A percentile compares a stretch with the other conserved stretches of the same genome.
These are phyloP conservation scores for Coccomyxa sp. DNA, from an alignment of 139 green algal species.

Conservation along the genomic window DNA sequence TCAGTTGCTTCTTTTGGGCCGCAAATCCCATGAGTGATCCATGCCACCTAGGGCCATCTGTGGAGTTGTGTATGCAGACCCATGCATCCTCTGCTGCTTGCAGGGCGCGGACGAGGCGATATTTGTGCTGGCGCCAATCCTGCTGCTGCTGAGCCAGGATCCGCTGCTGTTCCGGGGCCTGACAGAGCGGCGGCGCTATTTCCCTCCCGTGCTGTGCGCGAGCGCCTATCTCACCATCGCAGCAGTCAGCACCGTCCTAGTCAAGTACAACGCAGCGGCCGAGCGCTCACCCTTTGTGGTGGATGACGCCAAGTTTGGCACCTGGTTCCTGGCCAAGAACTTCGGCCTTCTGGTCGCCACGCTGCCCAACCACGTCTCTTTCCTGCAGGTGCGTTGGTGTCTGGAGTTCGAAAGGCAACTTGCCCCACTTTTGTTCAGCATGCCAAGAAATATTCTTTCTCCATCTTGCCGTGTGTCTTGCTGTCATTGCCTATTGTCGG, in stretches of 20 bases:
- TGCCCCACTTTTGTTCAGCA: background rate
- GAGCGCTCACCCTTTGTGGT: background rate
- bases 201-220: constrained; percentile 34
- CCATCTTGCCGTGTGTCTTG: no score
- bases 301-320: constrained; percentile 16
- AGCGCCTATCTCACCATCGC: background rate
- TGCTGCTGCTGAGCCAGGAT: constrained; percentile 83
- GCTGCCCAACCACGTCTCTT: constrained; percentile 9
- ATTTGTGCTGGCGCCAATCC: constrained; percentile 69
- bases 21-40: no score
- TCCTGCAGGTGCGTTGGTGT: constrained; percentile 19
- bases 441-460: no score
- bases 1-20: no score
- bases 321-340: constrained; percentile 7
- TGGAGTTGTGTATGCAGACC: no score
- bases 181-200: constrained; percentile 62
- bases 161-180: constrained; percentile 59
- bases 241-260: background rate
- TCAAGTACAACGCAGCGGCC: background rate
- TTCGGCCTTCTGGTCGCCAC: constrained; percentile 2
- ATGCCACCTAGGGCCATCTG: no score
- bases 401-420: no score
- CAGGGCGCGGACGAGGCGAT: constrained; percentile 48
- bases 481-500: background rate
- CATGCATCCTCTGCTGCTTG: no score